phyloP scores from a whole-genome alignment of 495 filamentous ascomycete genomes.

The Annulohypoxylon moriforme region DNA sequence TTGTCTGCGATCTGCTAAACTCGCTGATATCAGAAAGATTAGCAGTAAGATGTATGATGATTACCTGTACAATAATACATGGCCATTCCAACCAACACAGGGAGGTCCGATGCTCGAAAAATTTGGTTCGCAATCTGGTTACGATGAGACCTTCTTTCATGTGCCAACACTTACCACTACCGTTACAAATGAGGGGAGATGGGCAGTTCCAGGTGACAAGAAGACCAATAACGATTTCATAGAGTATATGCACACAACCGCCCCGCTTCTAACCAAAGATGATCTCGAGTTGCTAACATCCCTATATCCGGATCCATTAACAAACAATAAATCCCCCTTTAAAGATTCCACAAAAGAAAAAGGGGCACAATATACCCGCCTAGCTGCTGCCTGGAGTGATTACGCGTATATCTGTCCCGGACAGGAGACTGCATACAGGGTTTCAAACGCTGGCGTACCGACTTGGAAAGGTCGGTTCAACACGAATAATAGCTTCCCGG shows the following conservation, averaged over 20 bases:
- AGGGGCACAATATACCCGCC: constrained; percentile 64
- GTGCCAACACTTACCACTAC: constrained; percentile 72
- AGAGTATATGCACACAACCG: constrained; percentile 64
- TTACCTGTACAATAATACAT: constrained; percentile 64
- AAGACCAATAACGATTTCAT: constrained; percentile 62
- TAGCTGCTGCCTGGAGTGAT: constrained; percentile 71
- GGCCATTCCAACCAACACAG: constrained; percentile 75
- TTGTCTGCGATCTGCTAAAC: constrained; percentile 59
- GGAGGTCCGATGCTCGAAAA: constrained; percentile 62
- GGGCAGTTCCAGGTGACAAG: constrained; percentile 63
- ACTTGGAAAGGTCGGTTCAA: constrained; percentile 54
- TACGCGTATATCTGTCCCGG: constrained; percentile 74
- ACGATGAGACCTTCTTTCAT: constrained; percentile 60
- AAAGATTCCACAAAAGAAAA: constrained; percentile 55
- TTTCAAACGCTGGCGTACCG: constrained; percentile 50
- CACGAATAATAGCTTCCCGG: constrained; percentile 59
- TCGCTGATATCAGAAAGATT: constrained; percentile 61
- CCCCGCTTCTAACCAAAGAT: constrained; percentile 58
- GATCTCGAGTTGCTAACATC: constrained; percentile 63
- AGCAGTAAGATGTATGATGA: constrained; percentile 65
- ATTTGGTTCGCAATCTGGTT: constrained; percentile 63
- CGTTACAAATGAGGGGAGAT: constrained; percentile 71
- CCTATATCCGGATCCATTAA: constrained; percentile 68
- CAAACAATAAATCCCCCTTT: constrained; percentile 36
- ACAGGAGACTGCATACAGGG: constrained; percentile 67